Conservation (phyloP, 345 rosid genomes). For the Linum lewisii region DNA sequence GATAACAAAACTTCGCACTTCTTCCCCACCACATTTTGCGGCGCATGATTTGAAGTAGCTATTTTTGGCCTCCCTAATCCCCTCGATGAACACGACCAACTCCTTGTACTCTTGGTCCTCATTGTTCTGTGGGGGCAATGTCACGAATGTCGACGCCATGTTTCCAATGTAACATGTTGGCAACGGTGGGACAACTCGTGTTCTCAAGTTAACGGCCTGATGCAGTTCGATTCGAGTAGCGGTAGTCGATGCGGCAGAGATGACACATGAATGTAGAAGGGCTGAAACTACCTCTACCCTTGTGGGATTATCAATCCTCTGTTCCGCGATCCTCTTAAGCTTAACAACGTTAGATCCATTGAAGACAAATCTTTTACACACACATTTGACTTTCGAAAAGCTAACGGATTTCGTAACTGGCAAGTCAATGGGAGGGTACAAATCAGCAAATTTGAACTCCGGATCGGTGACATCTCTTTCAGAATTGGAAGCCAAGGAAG, state of each 20-base stretch:
- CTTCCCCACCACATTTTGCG: conserved; percentile 11
- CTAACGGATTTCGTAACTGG: not conserved
- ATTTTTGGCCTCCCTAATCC: too few species aligned
- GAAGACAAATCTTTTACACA: not conserved
- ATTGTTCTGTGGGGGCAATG: too few species aligned
- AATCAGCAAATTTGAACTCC: not conserved
- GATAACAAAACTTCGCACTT: not conserved
- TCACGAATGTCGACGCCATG: too few species aligned
- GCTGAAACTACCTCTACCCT: conserved; percentile 3
- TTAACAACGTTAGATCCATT: not conserved
- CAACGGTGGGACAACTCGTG: too few species aligned
- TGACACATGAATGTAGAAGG: not conserved
- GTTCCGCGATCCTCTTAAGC: not conserved
- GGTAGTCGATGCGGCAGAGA: not conserved
- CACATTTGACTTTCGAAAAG: not conserved
- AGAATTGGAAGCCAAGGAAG: not conserved
- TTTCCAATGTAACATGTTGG: too few species aligned
- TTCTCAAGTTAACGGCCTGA: not conserved
- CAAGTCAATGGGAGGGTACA: not conserved
- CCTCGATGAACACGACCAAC: too few species aligned
- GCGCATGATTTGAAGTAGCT: conserved; percentile 17
- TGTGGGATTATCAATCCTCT: not conserved
- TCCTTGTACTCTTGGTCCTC: too few species aligned
- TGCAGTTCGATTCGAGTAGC: not conserved
- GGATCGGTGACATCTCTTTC: not conserved